These are phyloP conservation scores for Lachancea dasiensis DNA, from an alignment of 805 yeast species.

Conservation along the genomic window DNA sequence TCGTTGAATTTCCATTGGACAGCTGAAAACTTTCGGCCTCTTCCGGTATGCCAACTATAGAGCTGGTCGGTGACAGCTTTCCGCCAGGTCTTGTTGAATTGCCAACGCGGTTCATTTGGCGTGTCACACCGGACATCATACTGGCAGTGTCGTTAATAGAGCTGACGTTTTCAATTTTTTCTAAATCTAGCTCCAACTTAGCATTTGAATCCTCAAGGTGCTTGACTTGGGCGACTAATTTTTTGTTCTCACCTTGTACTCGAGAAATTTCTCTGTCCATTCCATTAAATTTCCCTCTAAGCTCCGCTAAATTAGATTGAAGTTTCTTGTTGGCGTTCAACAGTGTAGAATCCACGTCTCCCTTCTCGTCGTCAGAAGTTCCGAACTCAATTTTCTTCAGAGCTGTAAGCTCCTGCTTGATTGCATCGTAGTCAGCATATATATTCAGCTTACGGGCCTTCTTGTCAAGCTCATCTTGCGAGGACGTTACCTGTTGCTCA, in stretches of 20 bases:
- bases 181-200: conserved; percentile 70
- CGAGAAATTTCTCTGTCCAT: conserved; percentile 36
- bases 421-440: conserved; percentile 69
- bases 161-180: conserved; percentile 45
- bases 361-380: conserved; percentile 34
- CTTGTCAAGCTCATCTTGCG: conserved; percentile 43
- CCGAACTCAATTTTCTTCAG: conserved; percentile 75
- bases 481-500: conserved; percentile 42
- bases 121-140: conserved; percentile 54
- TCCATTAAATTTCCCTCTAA: conserved; percentile 53
- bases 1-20: conserved; percentile 37
- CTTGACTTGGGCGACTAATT: conserved; percentile 35
- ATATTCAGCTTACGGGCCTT: conserved; percentile 45
- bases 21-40: conserved; percentile 23
- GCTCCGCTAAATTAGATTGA: conserved; percentile 60
- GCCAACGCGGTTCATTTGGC: conserved; percentile 32
- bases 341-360: conserved; percentile 51
- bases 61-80: conserved; percentile 46
- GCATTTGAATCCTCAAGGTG: conserved; percentile 43
- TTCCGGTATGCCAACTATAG: conserved; percentile 42
- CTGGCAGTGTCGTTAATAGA: conserved; percentile 49
- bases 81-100: conserved; percentile 30
- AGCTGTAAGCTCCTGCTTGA: conserved; percentile 69
- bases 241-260: conserved; percentile 37
- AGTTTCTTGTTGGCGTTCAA: conserved; percentile 67